These are phyloP conservation scores for Rutstroemia sp. DNA, from an alignment of 2,329 filamentous ascomycete species.

Conservation along the genomic window DNA sequence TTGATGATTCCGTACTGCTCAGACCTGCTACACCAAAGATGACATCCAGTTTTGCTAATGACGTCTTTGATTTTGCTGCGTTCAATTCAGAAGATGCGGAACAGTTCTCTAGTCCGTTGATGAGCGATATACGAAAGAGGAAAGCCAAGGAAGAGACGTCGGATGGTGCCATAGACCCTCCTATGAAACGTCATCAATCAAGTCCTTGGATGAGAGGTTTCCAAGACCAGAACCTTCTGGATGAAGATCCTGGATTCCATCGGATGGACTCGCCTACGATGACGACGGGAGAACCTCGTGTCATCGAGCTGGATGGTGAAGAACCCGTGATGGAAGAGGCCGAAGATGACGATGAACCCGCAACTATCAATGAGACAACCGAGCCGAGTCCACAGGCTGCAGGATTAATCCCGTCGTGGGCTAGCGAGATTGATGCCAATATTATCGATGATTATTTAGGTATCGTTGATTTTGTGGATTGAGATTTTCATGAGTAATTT, in stretches of 20 bases:
- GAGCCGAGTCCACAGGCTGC: not conserved
- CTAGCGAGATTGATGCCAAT: constrained; percentile 28
- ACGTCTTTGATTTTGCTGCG: constrained; percentile 21
- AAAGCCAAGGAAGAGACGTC: not conserved
- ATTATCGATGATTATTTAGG: constrained; percentile 27
- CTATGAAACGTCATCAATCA: not conserved
- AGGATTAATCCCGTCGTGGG: constrained; percentile 24
- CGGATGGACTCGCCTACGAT: too few relatives aligned
- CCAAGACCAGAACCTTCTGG: not conserved
- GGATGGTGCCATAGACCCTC: not conserved
- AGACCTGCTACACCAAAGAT: constrained; percentile 10
- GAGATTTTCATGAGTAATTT: not conserved
- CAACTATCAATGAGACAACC: not conserved
- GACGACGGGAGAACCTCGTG: too few relatives aligned
- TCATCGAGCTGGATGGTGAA: not conserved
- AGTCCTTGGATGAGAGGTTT: constrained; percentile 1
- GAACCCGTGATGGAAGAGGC: not conserved
- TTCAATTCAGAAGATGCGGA: constrained; percentile 10
- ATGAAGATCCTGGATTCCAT: not conserved
- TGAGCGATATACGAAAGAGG: constrained; percentile 12
- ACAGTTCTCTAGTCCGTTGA: constrained; percentile 6
- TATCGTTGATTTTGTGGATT: constrained; percentile 30
- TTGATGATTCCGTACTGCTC: constrained; percentile 16
- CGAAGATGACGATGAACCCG: not conserved
- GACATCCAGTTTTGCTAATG: constrained; percentile 21